phyloP scores from a whole-genome alignment of 176 grass and related monocot genomes.

The Aegilops tauschii region DNA sequence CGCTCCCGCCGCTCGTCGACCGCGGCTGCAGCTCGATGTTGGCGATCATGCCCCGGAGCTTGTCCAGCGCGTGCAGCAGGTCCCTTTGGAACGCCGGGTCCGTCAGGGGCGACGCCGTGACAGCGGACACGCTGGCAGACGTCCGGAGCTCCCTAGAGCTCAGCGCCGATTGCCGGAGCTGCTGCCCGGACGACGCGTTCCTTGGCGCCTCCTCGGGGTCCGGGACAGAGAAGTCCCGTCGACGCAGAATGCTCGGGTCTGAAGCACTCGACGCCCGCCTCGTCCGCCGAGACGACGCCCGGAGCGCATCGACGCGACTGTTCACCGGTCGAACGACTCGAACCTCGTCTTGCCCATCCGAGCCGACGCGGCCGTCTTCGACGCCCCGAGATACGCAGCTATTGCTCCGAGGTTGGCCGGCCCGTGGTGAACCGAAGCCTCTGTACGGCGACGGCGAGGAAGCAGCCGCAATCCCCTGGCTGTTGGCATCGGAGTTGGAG shows the following conservation, averaged over 20 bases:
- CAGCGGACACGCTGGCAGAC: neutral
- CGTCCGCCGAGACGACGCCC: conserved; percentile 15
- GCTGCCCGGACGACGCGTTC: neutral
- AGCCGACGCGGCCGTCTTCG: too few species aligned
- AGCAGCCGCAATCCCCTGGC: neutral
- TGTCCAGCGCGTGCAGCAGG: conserved; percentile 29
- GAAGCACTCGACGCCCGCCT: conserved; percentile 24
- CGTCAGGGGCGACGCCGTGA: neutral
- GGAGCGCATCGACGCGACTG: neutral
- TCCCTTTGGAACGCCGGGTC: conserved; percentile 28
- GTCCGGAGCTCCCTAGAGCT: neutral
- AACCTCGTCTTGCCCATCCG: neutral
- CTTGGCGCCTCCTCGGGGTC: neutral
- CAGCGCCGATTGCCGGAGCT: neutral
- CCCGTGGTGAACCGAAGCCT: neutral
- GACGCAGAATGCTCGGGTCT: conserved; percentile 8
- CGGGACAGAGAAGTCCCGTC: neutral
- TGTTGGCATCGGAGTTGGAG: neutral
- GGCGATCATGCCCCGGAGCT: conserved; percentile 27
- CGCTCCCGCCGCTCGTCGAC: neutral
- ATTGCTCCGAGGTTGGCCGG: neutral
- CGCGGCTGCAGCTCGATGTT: conserved; percentile 14
- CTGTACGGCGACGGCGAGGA: neutral
- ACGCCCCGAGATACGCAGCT: neutral
- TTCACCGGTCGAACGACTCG: neutral